phyloP scores from a whole-genome alignment of 345 rosid species.

The Draba incana region DNA sequence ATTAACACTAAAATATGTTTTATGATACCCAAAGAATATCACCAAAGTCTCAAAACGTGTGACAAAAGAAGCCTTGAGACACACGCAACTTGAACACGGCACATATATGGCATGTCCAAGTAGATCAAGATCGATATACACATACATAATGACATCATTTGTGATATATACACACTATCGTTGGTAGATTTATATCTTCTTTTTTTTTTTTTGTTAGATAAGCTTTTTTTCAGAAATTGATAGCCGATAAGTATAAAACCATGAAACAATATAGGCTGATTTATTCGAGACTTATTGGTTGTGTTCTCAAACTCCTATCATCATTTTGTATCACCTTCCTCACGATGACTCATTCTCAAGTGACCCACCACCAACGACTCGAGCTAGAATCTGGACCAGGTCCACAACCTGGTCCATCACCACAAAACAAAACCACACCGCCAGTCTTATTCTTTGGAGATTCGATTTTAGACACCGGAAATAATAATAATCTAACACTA shows the following conservation, averaged over 20 bases:
- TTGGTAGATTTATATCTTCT: not conserved
- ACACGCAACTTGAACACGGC: conserved; percentile 5
- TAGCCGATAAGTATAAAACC: not conserved
- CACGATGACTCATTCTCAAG: conserved; percentile 6
- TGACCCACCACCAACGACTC: not conserved
- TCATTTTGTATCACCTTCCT: not conserved
- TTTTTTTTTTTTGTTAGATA: not conserved
- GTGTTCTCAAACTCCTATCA: not conserved
- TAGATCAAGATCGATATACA: not conserved
- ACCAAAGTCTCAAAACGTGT: conserved; percentile 2
- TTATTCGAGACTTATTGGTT: not conserved
- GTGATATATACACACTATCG: conserved; percentile 11
- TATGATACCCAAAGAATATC: too few species aligned
- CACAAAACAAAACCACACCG: conserved; percentile 24
- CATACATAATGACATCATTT: not conserved
- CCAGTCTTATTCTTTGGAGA: conserved; percentile 51
- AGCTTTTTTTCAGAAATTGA: not conserved
- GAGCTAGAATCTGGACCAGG: not conserved
- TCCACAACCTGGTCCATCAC: conserved; percentile 14
- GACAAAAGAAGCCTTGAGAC: conserved; percentile 7
- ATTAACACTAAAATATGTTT: too few species aligned
- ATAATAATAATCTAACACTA: conserved; percentile 43
- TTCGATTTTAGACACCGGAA: conserved; percentile 54
- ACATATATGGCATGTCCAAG: not conserved
- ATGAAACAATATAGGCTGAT: conserved; percentile 21